Base-by-base conservation (phyloP, 768 basidiomycete species). In the Suillus fuscotomentosus region DNA sequence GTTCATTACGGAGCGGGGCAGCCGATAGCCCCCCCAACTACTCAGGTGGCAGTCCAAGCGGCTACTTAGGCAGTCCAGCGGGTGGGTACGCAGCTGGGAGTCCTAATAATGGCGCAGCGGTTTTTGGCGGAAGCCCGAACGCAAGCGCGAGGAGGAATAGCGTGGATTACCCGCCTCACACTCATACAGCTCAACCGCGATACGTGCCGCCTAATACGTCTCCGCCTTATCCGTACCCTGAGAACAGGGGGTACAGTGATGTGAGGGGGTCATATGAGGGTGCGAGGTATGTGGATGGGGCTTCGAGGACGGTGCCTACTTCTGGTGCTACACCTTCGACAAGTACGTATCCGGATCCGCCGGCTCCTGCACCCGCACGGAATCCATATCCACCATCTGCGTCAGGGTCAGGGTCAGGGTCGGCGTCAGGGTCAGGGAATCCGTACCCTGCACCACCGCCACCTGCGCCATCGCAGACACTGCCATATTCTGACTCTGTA, bases 31-130 rank as follows among this genome's bases (percentile, higher is more conserved):
- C 85, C 38, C 77, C 79, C 70, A 76, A 77, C 34, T 75, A 75
- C 45, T 66, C 78, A 47, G 83, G 82, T 63, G 88, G 88, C 9
- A 88, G 88, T 59, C 80, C 85, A 39, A 85, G 83, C 64, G 84
- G 85, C 4, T 83, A 79, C 69, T 84, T 86, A 63, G 81, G 86
- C 20, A 88, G 87, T 70, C 87, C 87, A 60, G 82, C 67, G 34
- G 71, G 69, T 31, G 63, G 39, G 36, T 47, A 55, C 36, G 63
- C 48, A 39, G n/a, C 62, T 42, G 57, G 57, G 41, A 59, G 57
- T 27, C 57, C 57, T 42, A 59, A 59, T 42, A 27, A 59, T 59
- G 6, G 24, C 9, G 39, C 5, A 9, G 56, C 24, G 17, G 41
- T 17, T 20, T 59, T 59, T 42, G 57, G 53, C 36, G 53, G 41